Evolutionary conservation across 2,329 filamentous ascomycete genomes (phyloP).

Genomic region (Aspergillus neoniger): DNA sequence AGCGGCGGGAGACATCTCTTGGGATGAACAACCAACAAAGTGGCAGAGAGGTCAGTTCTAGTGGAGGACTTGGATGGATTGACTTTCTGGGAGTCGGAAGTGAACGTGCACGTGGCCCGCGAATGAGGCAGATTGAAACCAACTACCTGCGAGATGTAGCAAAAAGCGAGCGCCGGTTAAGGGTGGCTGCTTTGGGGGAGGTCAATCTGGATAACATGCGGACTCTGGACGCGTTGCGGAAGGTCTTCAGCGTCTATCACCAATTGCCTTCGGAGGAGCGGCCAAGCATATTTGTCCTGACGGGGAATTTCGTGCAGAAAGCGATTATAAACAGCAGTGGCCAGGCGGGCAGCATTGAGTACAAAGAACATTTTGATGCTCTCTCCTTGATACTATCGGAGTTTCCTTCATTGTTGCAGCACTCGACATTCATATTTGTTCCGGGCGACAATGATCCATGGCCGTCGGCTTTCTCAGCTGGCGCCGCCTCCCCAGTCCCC

Average conservation of each 20-base stretch:
- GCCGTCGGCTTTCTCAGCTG: slow-evolving; percentile 73
- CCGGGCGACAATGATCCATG: slow-evolving; percentile 98
- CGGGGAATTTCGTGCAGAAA: slow-evolving; percentile 75
- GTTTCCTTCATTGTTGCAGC: slow-evolving; percentile 76
- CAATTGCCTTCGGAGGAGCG: slow-evolving; percentile 62
- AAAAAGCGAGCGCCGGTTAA: slow-evolving; percentile 42
- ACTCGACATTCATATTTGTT: slow-evolving; percentile 85
- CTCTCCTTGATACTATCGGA: slow-evolving; percentile 80
- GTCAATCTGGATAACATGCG: slow-evolving; percentile 81
- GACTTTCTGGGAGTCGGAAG: slow-evolving; percentile 92
- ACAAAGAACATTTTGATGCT: slow-evolving; percentile 93
- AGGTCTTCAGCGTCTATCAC: slow-evolving; percentile 74
- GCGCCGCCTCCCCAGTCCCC: slow-evolving; percentile 49
- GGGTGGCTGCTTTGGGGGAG: slow-evolving; percentile 78
- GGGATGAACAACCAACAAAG: slow-evolving; percentile 61
- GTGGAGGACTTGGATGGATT: slow-evolving; percentile 91
- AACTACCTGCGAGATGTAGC: slow-evolving; percentile 57
- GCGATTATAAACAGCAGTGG: slow-evolving; percentile 65
- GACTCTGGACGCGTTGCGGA: slow-evolving; percentile 78
- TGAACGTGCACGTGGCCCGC: slow-evolving; percentile 76
- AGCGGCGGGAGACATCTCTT: slow-evolving; percentile 76
- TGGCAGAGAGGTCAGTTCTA: slow-evolving; percentile 50
- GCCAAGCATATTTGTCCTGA: slow-evolving; percentile 78
- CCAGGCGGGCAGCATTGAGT: slow-evolving; percentile 83
- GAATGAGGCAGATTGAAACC: slow-evolving; percentile 79